Conservation (phyloP, 2,329 filamentous ascomycete species). For the Phialocephala subalpina region DNA sequence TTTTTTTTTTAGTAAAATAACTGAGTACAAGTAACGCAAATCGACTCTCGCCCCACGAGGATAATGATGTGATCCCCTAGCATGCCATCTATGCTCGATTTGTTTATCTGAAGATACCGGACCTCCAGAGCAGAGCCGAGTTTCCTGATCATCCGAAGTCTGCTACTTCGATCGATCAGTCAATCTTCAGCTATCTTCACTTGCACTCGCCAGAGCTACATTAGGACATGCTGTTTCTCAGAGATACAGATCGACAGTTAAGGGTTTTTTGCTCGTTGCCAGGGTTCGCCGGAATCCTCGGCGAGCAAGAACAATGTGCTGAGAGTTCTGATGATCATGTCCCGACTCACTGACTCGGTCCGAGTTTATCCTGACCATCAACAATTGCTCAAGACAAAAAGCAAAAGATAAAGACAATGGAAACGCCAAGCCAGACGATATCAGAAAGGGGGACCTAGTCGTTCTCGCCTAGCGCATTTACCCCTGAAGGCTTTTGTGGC, state of each 20-base stretch:
- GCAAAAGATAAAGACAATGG: not conserved
- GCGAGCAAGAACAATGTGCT: not conserved
- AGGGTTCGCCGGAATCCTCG: not conserved
- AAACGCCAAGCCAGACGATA: constrained; percentile 1
- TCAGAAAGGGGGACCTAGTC: not conserved
- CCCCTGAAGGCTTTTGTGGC: constrained; percentile 1
- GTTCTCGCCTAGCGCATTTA: not conserved
- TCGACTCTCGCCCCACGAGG: not conserved
- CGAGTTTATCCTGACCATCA: not conserved
- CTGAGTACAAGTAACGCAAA: not conserved
- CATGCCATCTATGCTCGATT: not conserved
- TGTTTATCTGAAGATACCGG: not conserved
- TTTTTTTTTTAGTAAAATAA: no score
- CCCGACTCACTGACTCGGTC: constrained; percentile 1
- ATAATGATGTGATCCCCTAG: not conserved
- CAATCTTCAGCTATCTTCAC: constrained; percentile 2
- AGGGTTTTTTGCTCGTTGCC: not conserved
- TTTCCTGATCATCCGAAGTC: not conserved
- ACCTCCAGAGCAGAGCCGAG: not conserved
- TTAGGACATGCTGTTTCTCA: constrained; percentile 3
- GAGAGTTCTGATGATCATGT: not conserved
- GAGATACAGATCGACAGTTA: constrained; percentile 4
- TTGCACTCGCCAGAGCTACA: not conserved
- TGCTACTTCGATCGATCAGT: not conserved
- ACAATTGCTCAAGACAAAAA: not conserved